These are phyloP conservation scores for Ceratobasidium sp. DNA, from an alignment of 1,284 basidiomycete genomes.

Conservation along the genomic window DNA sequence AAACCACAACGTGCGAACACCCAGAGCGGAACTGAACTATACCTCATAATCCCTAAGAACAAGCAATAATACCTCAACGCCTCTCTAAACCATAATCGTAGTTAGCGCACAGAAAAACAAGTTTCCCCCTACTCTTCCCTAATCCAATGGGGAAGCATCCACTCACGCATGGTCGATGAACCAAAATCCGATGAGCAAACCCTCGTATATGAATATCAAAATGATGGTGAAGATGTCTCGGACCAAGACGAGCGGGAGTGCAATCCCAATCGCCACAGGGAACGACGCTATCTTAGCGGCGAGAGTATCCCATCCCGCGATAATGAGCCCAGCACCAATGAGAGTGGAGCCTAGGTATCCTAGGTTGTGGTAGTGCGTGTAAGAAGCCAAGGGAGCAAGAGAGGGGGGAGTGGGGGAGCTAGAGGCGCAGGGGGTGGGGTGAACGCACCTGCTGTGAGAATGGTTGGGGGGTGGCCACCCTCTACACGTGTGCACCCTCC, in stretches of 20 bases:
- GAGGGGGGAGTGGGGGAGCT: too few relatives aligned
- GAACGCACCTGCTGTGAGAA: constrained; percentile 66
- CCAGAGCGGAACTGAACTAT: constrained; percentile 53
- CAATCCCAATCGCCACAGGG: constrained; percentile 78
- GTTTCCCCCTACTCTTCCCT: constrained; percentile 11
- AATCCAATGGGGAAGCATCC: constrained; percentile 18
- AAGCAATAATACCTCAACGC: constrained; percentile 84
- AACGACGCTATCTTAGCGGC: constrained; percentile 86
- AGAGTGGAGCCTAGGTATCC: constrained; percentile 85
- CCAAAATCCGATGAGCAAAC: constrained; percentile 83
- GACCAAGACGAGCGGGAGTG: constrained; percentile 81
- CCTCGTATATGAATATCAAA: constrained; percentile 80
- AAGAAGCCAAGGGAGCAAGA: not conserved
- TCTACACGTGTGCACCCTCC: constrained; percentile 70
- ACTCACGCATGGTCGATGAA: constrained; percentile 84
- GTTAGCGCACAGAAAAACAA: constrained; percentile 24
- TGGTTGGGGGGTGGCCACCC: constrained; percentile 76
- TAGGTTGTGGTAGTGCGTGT: constrained; percentile 30
- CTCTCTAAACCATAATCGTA: constrained; percentile 59
- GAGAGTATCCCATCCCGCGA: constrained; percentile 83
- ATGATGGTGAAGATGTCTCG: constrained; percentile 85
- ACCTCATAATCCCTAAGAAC: constrained; percentile 83
- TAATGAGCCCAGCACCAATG: constrained; percentile 80
- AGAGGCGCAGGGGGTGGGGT: not conserved
- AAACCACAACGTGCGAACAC: constrained; percentile 11